phyloP scores from a whole-genome alignment of 2,329 filamentous ascomycete species.

The Ophiostoma fasciatum region DNA sequence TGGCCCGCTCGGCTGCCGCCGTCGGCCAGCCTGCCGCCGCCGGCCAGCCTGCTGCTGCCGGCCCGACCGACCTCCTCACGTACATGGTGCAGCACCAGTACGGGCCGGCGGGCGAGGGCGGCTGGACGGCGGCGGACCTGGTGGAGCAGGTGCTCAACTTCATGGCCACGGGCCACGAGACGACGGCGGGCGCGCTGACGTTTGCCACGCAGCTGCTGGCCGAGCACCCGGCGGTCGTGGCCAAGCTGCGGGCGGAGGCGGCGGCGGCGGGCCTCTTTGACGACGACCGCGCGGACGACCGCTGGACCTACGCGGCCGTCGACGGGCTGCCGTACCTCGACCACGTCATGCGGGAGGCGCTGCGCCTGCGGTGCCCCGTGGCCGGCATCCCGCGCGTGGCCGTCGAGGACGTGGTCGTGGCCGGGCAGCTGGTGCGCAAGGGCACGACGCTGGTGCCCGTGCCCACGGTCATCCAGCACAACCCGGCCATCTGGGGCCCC shows the following conservation, averaged over 20 bases:
- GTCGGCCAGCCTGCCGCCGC: too few species aligned
- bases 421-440: conserved; percentile 14
- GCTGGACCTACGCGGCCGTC: conserved; percentile 3
- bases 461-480: conserved; percentile 11
- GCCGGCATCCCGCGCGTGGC: conserved; percentile 12
- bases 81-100: conserved; percentile 15
- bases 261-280: background rate
- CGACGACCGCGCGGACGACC: background rate
- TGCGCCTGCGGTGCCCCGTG: conserved; percentile 14
- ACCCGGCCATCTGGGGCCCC: conserved; percentile 14
- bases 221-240: conserved; percentile 18
- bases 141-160: conserved; percentile 14
- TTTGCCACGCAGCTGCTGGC: conserved; percentile 21
- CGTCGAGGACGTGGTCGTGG: conserved; percentile 11
- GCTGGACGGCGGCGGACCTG: conserved; percentile 6
- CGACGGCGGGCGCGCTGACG: conserved; percentile 17
- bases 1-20: background rate
- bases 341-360: conserved; percentile 20
- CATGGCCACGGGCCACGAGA: conserved; percentile 20
- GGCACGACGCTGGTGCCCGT: conserved; percentile 13
- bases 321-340: conserved; percentile 19
- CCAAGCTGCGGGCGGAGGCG: conserved; percentile 14
- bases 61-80: conserved; percentile 15
- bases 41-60: conserved; percentile 7
- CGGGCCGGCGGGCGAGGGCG: background rate